phyloP scores from a whole-genome alignment of 768 basidiomycete genomes.

The Calocybe indica region DNA sequence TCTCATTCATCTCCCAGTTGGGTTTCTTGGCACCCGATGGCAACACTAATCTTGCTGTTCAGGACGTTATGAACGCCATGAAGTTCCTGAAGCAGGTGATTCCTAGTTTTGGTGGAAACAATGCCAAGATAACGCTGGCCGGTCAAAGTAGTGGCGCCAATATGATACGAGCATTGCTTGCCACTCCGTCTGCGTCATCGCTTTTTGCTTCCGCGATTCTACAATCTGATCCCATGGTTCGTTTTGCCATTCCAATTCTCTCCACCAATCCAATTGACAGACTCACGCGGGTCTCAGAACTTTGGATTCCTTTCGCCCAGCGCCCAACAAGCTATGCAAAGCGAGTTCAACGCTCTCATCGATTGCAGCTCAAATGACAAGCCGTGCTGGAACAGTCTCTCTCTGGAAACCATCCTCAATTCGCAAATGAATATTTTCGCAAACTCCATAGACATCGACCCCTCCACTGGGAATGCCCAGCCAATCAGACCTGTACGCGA shows the following conservation, averaged over 20 bases:
- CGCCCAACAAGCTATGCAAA: slow-evolving; percentile 51
- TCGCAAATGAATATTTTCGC: slow-evolving; percentile 43
- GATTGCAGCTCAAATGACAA: slow-evolving; percentile 39
- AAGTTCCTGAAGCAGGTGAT: slow-evolving; percentile 53
- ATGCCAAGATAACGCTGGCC: slow-evolving; percentile 63
- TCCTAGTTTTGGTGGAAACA: slow-evolving; percentile 62
- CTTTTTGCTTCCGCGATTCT: slow-evolving; percentile 76
- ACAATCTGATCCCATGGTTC: slow-evolving; percentile 85
- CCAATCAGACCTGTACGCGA: slow-evolving; percentile 68
- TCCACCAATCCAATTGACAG: background rate
- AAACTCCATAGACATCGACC: slow-evolving; percentile 38
- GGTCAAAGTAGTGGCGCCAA: slow-evolving; percentile 81
- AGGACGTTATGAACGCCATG: slow-evolving; percentile 62
- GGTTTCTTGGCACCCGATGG: slow-evolving; percentile 72
- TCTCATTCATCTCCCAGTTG: slow-evolving; percentile 35
- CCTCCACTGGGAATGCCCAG: slow-evolving; percentile 44
- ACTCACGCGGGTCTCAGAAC: slow-evolving; percentile 36
- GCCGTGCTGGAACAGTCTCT: slow-evolving; percentile 45
- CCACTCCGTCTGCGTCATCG: slow-evolving; percentile 59
- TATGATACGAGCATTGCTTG: slow-evolving; percentile 74
- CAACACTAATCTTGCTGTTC: slow-evolving; percentile 64
- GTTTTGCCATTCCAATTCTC: slow-evolving; percentile 9
- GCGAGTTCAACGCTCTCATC: slow-evolving; percentile 41
- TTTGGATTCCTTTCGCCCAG: slow-evolving; percentile 59
- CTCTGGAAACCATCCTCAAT: slow-evolving; percentile 44